Conservation (phyloP, 257 asterid species). For the Solanum raphanifolium region DNA sequence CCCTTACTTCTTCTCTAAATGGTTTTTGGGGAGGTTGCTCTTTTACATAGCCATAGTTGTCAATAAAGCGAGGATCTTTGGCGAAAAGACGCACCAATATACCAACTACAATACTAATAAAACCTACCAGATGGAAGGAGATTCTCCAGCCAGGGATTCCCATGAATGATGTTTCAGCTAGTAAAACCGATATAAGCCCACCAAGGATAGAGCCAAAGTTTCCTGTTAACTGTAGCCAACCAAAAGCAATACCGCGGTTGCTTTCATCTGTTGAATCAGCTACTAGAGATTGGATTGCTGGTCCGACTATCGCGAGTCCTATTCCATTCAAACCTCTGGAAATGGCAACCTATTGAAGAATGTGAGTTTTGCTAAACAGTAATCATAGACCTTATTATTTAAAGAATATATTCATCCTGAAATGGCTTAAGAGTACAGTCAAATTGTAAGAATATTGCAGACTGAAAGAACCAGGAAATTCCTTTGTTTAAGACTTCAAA, state of each 20-base stretch:
- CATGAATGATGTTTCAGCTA: constrained; percentile 56
- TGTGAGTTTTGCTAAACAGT: constrained; percentile 15
- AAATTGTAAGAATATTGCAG: neutral
- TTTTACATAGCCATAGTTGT: constrained; percentile 22
- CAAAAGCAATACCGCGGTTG: constrained; percentile 87
- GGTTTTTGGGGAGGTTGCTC: constrained; percentile 9
- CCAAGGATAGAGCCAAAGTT: constrained; percentile 77
- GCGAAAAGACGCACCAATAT: constrained; percentile 55
- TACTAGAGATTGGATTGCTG: constrained; percentile 75
- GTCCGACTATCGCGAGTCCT: constrained; percentile 78
- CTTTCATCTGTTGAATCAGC: constrained; percentile 74
- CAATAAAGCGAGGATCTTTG: constrained; percentile 49
- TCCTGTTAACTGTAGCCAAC: constrained; percentile 69
- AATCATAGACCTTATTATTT: neutral
- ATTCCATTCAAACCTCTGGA: constrained; percentile 85
- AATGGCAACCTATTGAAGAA: constrained; percentile 59
- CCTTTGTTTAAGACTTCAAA: neutral
- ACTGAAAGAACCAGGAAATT: neutral
- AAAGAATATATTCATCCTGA: neutral
- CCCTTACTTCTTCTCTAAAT: neutral
- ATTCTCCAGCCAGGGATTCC: constrained; percentile 95
- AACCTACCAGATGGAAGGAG: constrained; percentile 69
- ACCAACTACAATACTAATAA: constrained; percentile 31
- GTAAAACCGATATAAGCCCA: constrained; percentile 52
- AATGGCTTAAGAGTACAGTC: neutral